A percentile compares a stretch with the other conserved stretches of the same genome.
Conservation (phyloP, 495 filamentous ascomycete genomes). For the Lichenothelia convexa region DNA sequence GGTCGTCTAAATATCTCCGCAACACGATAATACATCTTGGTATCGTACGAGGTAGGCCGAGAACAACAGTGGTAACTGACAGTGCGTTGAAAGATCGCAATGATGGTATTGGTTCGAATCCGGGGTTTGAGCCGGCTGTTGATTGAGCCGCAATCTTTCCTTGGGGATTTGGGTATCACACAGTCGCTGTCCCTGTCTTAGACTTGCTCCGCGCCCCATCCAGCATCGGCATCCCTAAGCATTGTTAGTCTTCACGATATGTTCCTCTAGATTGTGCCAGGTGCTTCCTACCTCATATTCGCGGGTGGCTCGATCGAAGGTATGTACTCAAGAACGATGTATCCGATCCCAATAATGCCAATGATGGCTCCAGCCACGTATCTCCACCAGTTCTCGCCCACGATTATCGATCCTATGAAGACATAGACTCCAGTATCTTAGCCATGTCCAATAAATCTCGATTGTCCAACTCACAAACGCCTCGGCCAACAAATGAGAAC, state of each 20-base stretch:
- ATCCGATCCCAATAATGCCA: slow-evolving; percentile 20
- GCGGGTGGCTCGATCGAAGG: slow-evolving; percentile 92
- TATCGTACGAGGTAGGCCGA: no score
- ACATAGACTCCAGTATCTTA: slow-evolving; percentile 69
- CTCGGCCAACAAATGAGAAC: slow-evolving; percentile 90
- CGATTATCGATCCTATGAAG: slow-evolving; percentile 73
- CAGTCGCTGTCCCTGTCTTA: slow-evolving; percentile 25
- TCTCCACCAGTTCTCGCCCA: slow-evolving; percentile 35
- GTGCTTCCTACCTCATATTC: slow-evolving; percentile 57
- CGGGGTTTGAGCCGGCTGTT: no score
- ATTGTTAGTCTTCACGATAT: neutral
- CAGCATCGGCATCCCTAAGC: slow-evolving; percentile 49
- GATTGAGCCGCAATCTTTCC: no score
- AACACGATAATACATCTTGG: no score
- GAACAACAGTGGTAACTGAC: no score
- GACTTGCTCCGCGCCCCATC: slow-evolving; percentile 86
- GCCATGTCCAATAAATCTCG: slow-evolving; percentile 10
- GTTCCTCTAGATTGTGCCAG: neutral
- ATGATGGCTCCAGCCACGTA: slow-evolving; percentile 18
- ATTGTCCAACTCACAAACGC: slow-evolving; percentile 58
- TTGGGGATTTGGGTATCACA: no score
- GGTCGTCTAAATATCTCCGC: no score
- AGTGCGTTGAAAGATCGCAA: no score
- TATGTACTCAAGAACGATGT: slow-evolving; percentile 69
- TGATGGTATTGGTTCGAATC: no score